phyloP scores from a whole-genome alignment of 2,329 filamentous ascomycete species.

The Alternaria ethzedia region DNA sequence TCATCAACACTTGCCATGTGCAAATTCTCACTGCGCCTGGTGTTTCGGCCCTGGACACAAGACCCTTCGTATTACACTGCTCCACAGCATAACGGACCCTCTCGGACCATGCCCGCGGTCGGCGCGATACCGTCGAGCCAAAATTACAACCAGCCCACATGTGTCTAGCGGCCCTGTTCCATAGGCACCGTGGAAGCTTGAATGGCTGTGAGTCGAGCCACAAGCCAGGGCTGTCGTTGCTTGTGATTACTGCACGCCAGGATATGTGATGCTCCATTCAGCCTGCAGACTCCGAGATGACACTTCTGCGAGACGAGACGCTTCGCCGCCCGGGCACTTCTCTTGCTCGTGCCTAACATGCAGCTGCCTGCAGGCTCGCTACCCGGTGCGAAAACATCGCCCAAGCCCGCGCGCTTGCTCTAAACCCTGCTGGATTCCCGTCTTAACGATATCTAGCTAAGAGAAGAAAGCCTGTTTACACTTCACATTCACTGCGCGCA shows the following conservation, averaged over 20 bases:
- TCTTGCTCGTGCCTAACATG: constrained; percentile 20
- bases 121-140: constrained; percentile 20
- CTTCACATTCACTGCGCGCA: not conserved
- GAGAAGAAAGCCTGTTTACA: constrained; percentile 4
- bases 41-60: constrained; percentile 13
- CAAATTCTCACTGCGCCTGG: constrained; percentile 11
- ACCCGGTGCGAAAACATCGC: constrained; percentile 7
- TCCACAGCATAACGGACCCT: constrained; percentile 6
- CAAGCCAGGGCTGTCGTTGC: constrained; percentile 2
- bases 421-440: not conserved
- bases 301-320: not conserved
- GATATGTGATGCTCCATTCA: constrained; percentile 16
- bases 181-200: constrained; percentile 17
- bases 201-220: constrained; percentile 17
- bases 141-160: constrained; percentile 7
- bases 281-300: constrained; percentile 16
- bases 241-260: not conserved
- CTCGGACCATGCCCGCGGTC: constrained; percentile 14
- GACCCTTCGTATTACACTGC: constrained; percentile 11
- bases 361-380: constrained; percentile 9
- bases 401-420: constrained; percentile 2
- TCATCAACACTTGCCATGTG: constrained; percentile 1
- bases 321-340: constrained; percentile 11
- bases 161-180: constrained; percentile 20
- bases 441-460: constrained; percentile 2